phyloP scores from a whole-genome alignment of 1,284 basidiomycete species.

The Mycena citricolor region DNA sequence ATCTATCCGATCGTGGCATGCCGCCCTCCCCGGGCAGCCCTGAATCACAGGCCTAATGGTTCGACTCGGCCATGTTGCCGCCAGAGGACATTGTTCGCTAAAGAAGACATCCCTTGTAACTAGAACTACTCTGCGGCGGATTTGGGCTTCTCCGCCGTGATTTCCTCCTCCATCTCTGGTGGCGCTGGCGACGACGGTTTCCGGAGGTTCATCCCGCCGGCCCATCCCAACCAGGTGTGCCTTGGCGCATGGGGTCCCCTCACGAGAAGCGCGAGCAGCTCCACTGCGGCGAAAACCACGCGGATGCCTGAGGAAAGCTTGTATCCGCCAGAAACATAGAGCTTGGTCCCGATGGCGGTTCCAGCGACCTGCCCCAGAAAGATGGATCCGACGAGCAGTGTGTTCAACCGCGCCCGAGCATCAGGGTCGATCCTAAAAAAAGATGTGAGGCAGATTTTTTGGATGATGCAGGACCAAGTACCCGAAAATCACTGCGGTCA shows the following conservation, averaged over 20 bases:
- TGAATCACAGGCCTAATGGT: too few species aligned
- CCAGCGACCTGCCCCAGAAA: conserved; percentile 64
- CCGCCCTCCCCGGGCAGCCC: too few species aligned
- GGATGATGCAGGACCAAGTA: conserved; percentile 23
- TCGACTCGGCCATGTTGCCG: too few species aligned
- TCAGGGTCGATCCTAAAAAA: conserved; percentile 47
- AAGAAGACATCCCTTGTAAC: too few species aligned
- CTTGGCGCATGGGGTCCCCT: conserved; percentile 54
- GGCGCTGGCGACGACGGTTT: too few species aligned
- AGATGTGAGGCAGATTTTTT: too few species aligned
- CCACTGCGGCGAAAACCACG: conserved; percentile 48
- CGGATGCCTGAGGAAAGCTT: conserved; percentile 51
- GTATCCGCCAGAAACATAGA: conserved; percentile 63
- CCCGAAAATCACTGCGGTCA: conserved; percentile 41
- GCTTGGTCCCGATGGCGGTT: conserved; percentile 58
- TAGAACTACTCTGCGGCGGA: too few species aligned
- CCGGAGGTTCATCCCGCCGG: conserved; percentile 44
- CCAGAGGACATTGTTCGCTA: too few species aligned
- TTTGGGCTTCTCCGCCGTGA: too few species aligned
- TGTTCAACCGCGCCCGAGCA: conserved; percentile 62
- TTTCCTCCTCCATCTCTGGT: too few species aligned
- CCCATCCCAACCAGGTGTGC: conserved; percentile 56
- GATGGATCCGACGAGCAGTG: conserved; percentile 47
- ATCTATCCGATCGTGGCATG: too few species aligned
- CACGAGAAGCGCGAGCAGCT: conserved; percentile 43